A percentile compares a stretch with the other conserved stretches of the same genome.
phyloP scores from a whole-genome alignment of 2,329 filamentous ascomycete species.

The Zymoseptoria tritici region DNA sequence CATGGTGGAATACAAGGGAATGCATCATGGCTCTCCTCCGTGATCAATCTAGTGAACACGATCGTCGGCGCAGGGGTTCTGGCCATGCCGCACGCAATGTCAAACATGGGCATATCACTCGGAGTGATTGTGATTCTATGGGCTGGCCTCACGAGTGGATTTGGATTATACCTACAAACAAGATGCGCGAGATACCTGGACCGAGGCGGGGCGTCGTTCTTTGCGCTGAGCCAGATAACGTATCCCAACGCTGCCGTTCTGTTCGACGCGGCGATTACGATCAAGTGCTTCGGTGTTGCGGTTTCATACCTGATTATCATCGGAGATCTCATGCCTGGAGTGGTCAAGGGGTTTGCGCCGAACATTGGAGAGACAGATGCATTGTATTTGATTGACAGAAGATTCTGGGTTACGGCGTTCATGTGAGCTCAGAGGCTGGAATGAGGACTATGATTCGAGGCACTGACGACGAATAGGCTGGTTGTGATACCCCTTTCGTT shows the following conservation, averaged over 20 bases:
- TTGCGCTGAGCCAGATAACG: constrained; percentile 91
- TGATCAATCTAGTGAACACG: constrained; percentile 93
- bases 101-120: constrained; percentile 86
- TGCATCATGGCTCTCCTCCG: constrained; percentile 82
- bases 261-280: constrained; percentile 90
- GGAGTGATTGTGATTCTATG: constrained; percentile 80
- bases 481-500: constrained; percentile 93
- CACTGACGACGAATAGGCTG: constrained; percentile 48
- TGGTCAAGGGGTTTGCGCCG: constrained; percentile 68
- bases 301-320: constrained; percentile 99
- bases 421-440: constrained; percentile 51
- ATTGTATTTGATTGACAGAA: constrained; percentile 74
- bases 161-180: constrained; percentile 90
- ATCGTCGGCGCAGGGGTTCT: constrained; percentile 93
- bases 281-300: constrained; percentile 96
- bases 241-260: constrained; percentile 93
- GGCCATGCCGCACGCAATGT: constrained; percentile 91
- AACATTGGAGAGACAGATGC: constrained; percentile 47
- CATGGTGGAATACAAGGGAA: constrained; percentile 62
- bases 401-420: constrained; percentile 97
- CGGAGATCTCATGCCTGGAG: constrained; percentile 94
- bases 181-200: constrained; percentile 91
- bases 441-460: too few relatives aligned
- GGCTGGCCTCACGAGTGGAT: constrained; percentile 81
- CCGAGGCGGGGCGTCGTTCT: constrained; percentile 81